Percentiles rank a stretch among this genome's conserved stretches.
Conservation (phyloP, 257 asterid species). For the Misopates orontium region DNA sequence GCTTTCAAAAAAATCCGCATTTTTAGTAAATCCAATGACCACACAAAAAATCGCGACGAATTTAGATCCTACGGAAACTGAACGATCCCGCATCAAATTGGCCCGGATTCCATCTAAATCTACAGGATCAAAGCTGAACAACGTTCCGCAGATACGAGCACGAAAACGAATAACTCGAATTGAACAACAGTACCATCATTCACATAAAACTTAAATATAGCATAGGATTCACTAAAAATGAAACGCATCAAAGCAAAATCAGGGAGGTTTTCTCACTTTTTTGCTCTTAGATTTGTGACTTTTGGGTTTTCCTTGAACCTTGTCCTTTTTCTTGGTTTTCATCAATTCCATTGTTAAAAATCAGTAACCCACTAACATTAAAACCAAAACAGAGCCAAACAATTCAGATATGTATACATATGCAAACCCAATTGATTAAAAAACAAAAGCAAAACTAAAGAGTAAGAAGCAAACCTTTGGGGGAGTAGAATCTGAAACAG, state of each 20-base stretch:
- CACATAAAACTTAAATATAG: constrained; percentile 15
- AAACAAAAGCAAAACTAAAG: no score
- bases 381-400: constrained; percentile 11
- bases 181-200: no score
- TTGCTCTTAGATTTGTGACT: constrained; percentile 53
- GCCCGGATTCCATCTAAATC: not conserved
- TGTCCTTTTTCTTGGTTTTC: constrained; percentile 44
- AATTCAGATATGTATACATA: no score
- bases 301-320: constrained; percentile 38
- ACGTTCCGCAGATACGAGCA: constrained; percentile 15
- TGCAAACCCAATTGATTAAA: no score
- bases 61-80: constrained; percentile 18
- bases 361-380: constrained; percentile 17
- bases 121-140: constrained; percentile 5
- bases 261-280: constrained; percentile 37
- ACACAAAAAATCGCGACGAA: not conserved
- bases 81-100: constrained; percentile 2
- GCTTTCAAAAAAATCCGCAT: no score
- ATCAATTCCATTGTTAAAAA: constrained; percentile 27
- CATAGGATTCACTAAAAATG: constrained; percentile 33
- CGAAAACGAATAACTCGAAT: constrained; percentile 4
- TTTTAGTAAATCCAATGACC: constrained; percentile 6
- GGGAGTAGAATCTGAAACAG: no score
- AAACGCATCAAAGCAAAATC: constrained; percentile 1
- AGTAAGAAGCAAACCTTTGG: no score